phyloP scores from a whole-genome alignment of 495 filamentous ascomycete genomes.

The Hyaloscypha bicolor region DNA sequence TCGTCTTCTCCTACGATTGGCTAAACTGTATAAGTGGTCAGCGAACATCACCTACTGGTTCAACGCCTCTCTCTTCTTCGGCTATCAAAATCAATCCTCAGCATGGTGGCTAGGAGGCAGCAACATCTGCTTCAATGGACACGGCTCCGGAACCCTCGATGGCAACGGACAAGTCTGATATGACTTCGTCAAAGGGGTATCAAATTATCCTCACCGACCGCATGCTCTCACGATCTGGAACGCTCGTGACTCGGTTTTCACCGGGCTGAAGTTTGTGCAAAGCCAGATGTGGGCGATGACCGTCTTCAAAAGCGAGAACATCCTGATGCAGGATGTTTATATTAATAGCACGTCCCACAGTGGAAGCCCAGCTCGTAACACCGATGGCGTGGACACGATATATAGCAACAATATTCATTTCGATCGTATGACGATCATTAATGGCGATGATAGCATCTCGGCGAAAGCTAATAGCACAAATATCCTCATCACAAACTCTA shows the following conservation, averaged over 20 bases:
- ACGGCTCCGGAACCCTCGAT: conserved; percentile 46
- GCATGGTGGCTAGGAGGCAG: conserved; percentile 50
- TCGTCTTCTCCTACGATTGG: neutral
- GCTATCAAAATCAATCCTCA: conserved; percentile 44
- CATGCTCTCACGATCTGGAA: conserved; percentile 45
- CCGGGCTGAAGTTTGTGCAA: conserved; percentile 43
- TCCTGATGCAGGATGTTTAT: conserved; percentile 44
- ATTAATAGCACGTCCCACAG: conserved; percentile 40
- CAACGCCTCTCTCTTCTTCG: conserved; percentile 42
- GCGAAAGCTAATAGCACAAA: conserved; percentile 46
- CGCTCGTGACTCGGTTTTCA: conserved; percentile 39
- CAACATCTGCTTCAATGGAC: conserved; percentile 41
- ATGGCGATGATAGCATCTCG: conserved; percentile 43
- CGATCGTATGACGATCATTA: conserved; percentile 38
- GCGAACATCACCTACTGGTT: conserved; percentile 50
- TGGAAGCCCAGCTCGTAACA: conserved; percentile 33
- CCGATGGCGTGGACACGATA: conserved; percentile 45
- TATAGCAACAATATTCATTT: conserved; percentile 38
- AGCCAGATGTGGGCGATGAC: conserved; percentile 47
- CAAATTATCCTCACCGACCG: conserved; percentile 48
- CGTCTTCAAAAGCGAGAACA: conserved; percentile 35
- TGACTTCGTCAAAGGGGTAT: conserved; percentile 37
- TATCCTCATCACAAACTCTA: conserved; percentile 39
- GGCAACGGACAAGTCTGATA: conserved; percentile 54
- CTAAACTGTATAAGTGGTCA: conserved; percentile 34